Base-by-base conservation (phyloP, 78 protist species). In the Mastigamoeba balamuthi region DNA sequence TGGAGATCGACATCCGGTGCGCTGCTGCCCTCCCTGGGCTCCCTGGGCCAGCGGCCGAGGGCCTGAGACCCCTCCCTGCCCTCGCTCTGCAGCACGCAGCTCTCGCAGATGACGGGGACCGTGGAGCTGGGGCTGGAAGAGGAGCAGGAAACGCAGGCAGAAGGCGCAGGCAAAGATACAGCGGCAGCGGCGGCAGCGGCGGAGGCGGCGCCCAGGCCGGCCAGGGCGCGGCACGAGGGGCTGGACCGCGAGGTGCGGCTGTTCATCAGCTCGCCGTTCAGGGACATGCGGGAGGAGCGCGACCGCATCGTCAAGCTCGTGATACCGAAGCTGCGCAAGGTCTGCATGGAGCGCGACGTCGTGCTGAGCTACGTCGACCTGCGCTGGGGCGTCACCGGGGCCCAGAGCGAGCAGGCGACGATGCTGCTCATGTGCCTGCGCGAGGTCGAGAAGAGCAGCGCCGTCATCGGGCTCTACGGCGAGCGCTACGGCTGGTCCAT, bases 401-500 rank as follows among this genome's bases (percentile, higher is more conserved):
- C 30, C 29, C 84, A 78, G 42, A 42, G 74, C 4, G 81, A 84
- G 44, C 81, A 74, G 53, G 69, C 83, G 1, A 63, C 38, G 23
- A 74, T 78, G 28, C 65, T 84, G 4, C 7, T 52, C 6, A 84
- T 78, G 85, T 84, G 88, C 35, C 42, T 84, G 7, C 76, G 75
- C 17, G 88, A 84, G 28, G 38, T 84, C 28, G 78, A 72, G 10
- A 84, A 79, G 65, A 72, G 74, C 27, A 84, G 72, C 37, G 17
- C 72, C 3, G 9, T 84, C 3, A 40, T 84, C 17, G 88, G 88
- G 72, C 42, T 84, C 4, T 78, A 73, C 43, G 88, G 88, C 27
- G 88, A 84, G 28, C 73, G 88, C 7, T 82, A 82, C 73, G 87
- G 87, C 17, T 81, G 86, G 86, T 74, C 86, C 17, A 40, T 29